A percentile compares a stretch with the other conserved stretches of the same genome.
Conservation (phyloP, 306 rosid species). For the Trichosanthes cucumerina region DNA sequence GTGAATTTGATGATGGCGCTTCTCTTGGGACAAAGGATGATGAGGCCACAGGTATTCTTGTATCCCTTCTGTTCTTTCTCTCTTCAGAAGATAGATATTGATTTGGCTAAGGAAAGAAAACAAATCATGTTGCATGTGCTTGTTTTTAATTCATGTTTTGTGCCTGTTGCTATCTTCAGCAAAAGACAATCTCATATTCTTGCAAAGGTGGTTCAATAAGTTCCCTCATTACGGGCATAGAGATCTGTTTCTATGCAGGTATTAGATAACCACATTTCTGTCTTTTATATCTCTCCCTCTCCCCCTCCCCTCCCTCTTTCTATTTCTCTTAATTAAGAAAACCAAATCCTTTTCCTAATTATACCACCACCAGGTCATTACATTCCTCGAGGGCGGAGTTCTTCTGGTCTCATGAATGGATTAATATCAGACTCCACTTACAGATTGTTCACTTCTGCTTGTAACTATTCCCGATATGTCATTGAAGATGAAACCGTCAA, state of each 20-base stretch:
- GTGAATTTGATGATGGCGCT: constrained; percentile 16
- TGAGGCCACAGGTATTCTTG: constrained; percentile 27
- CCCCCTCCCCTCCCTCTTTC: neutral
- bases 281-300: no score
- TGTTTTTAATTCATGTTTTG: neutral
- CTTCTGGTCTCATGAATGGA: constrained; percentile 43
- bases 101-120: neutral
- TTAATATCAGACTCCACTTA: constrained; percentile 36
- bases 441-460: constrained; percentile 25
- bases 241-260: constrained; percentile 40
- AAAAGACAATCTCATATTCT: constrained; percentile 39
- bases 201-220: constrained; percentile 33
- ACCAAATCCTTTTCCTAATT: neutral
- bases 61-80: neutral
- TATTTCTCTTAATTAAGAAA: neutral
- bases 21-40: constrained; percentile 33
- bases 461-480: constrained; percentile 36
- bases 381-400: constrained; percentile 41
- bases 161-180: constrained; percentile 18
- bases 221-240: constrained; percentile 36
- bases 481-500: constrained; percentile 39
- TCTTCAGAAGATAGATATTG: neutral
- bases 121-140: neutral
- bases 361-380: constrained; percentile 22
- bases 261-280: neutral